These are phyloP conservation scores for Phaeophleospora eucalypticola DNA, from an alignment of 2,329 filamentous ascomycete species.

Conservation along the genomic window DNA sequence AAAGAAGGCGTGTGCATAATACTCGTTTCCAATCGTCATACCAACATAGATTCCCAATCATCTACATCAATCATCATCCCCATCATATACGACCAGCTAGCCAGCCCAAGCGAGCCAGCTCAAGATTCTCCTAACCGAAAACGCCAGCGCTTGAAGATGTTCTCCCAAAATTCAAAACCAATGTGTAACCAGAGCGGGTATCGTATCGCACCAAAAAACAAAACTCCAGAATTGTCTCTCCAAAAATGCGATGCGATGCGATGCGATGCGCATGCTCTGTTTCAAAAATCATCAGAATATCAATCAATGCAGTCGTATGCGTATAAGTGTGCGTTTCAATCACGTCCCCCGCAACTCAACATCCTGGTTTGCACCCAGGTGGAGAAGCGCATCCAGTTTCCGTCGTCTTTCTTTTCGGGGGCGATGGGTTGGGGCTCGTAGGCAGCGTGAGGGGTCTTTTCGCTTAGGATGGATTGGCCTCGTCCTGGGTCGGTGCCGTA, in stretches of 20 bases:
- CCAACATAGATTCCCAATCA: neutral
- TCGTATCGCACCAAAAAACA: neutral
- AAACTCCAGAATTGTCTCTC: too few species aligned
- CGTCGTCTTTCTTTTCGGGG: constrained; percentile 8
- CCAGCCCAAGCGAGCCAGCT: neutral
- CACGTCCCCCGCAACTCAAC: constrained; percentile 43
- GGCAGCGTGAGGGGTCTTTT: neutral
- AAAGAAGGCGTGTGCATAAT: neutral
- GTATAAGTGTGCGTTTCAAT: too few species aligned
- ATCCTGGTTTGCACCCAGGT: constrained; percentile 55
- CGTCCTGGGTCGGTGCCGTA: constrained; percentile 22
- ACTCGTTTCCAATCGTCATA: neutral
- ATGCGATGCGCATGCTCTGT: too few species aligned
- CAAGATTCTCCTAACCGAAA: too few species aligned
- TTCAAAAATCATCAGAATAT: too few species aligned
- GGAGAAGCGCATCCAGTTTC: constrained; percentile 51
- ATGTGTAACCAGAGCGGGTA: neutral
- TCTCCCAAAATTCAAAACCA: too few species aligned
- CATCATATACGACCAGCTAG: neutral
- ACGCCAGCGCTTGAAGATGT: neutral
- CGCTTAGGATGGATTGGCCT: constrained; percentile 23
- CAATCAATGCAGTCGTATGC: too few species aligned
- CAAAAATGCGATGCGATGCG: too few species aligned
- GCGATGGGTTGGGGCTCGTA: constrained; percentile 5
- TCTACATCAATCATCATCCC: constrained; percentile 1